Percentiles rank a stretch among this genome's conserved stretches.
phyloP scores from a whole-genome alignment of 805 yeast species.

The Wickerhamiella dianesei region DNA sequence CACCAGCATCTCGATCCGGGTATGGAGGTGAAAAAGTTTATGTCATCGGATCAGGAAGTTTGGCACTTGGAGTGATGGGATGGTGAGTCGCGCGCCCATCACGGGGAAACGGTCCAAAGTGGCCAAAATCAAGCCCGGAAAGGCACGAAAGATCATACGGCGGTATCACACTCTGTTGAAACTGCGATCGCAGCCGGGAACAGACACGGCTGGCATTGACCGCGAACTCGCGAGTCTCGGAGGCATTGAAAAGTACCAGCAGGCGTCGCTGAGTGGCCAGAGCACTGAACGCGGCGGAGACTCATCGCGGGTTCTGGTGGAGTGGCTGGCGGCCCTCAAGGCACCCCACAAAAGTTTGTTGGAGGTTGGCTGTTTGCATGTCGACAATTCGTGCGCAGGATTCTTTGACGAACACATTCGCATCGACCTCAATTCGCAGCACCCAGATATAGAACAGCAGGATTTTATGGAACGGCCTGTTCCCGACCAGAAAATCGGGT shows the following conservation, averaged over 20 bases:
- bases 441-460: constrained; percentile 55
- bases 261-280: constrained; percentile 81
- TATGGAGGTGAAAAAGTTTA: not conserved
- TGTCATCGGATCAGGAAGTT: not conserved
- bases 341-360: constrained; percentile 32
- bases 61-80: not conserved
- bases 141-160: constrained; percentile 57
- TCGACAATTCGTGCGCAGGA: constrained; percentile 53
- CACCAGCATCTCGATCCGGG: not conserved
- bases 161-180: constrained; percentile 62
- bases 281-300: constrained; percentile 73
- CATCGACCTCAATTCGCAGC: constrained; percentile 73
- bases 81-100: constrained; percentile 3
- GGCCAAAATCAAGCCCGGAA: constrained; percentile 44
- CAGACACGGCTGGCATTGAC: constrained; percentile 33
- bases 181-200: constrained; percentile 17
- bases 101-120: constrained; percentile 26
- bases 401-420: constrained; percentile 40
- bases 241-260: constrained; percentile 67
- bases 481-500: constrained; percentile 40
- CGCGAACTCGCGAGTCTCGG: constrained; percentile 53
- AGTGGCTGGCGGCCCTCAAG: constrained; percentile 43
- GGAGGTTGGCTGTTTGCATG: constrained; percentile 74
- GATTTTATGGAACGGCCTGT: constrained; percentile 71
- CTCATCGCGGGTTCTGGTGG: constrained; percentile 66